Percentiles rank a stretch among this genome's conserved stretches.
These are phyloP conservation scores for Akebia trifoliata DNA, from an alignment of 164 flowering plant species.

Conservation along the genomic window DNA sequence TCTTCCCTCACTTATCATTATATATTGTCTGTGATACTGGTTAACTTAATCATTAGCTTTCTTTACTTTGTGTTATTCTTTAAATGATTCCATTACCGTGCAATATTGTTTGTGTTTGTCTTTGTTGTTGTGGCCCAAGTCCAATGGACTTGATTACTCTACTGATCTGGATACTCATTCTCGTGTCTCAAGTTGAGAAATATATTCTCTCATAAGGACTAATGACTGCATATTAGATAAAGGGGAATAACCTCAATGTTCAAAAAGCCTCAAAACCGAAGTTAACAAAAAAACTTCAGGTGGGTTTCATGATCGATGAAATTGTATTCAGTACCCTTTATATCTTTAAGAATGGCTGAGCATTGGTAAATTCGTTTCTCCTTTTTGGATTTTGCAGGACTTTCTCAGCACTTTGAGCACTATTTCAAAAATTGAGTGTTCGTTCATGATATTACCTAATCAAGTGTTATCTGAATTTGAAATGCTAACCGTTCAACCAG, in stretches of 20 bases:
- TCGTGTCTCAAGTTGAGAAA: background rate
- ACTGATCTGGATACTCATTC: background rate
- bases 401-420: no score
- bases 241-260: no score
- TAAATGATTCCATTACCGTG: background rate
- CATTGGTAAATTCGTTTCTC: no score
- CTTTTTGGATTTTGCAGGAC: no score
- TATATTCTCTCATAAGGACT: background rate
- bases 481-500: background rate
- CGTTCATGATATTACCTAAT: no score
- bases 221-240: no score
- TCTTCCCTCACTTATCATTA: conserved; percentile 5
- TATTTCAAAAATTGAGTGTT: no score
- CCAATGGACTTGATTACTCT: background rate
- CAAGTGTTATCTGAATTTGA: background rate
- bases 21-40: background rate
- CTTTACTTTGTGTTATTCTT: background rate
- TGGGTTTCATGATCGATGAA: no score
- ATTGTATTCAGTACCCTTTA: no score
- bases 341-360: no score
- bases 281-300: no score
- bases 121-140: background rate
- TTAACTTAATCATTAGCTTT: background rate
- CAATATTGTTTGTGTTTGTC: background rate
- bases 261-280: no score